Conservation (phyloP, 106 monocot species). For the Dendrobium officinale region DNA sequence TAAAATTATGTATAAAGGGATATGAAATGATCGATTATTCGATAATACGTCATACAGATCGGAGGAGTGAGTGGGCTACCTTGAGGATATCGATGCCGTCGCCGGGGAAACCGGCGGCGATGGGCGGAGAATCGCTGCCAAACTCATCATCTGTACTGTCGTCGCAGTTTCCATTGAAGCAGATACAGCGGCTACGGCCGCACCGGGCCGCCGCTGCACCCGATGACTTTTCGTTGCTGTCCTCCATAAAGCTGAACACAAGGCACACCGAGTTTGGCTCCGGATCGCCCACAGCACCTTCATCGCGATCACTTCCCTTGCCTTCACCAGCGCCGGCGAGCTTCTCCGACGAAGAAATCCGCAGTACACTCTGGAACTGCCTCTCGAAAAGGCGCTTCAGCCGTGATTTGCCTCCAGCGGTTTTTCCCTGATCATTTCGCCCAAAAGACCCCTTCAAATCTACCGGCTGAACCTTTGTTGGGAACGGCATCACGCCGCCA, state of each 20-base stretch:
- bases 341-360: conserved; percentile 24
- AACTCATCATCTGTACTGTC: conserved; percentile 65
- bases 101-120: background rate
- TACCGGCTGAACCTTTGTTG: conserved; percentile 53
- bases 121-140: conserved; percentile 2
- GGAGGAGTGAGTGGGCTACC: conserved; percentile 15
- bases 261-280: conserved; percentile 82
- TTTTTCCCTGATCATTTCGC: conserved; percentile 17
- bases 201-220: conserved; percentile 9
- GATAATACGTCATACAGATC: background rate
- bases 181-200: conserved; percentile 62
- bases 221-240: conserved; percentile 27
- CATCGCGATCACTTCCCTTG: conserved; percentile 15
- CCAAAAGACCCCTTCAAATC: conserved; percentile 13
- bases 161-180: conserved; percentile 70
- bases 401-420: conserved; percentile 25
- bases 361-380: conserved; percentile 26
- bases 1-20: background rate
- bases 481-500: conserved; percentile 14
- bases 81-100: conserved; percentile 47
- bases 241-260: conserved; percentile 80
- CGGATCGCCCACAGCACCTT: conserved; percentile 20
- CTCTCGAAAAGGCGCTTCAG: conserved; percentile 72
- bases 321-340: conserved; percentile 13
- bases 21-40: background rate